Conservation (phyloP, 805 yeast genomes). For the Suhomyces emberorum region DNA sequence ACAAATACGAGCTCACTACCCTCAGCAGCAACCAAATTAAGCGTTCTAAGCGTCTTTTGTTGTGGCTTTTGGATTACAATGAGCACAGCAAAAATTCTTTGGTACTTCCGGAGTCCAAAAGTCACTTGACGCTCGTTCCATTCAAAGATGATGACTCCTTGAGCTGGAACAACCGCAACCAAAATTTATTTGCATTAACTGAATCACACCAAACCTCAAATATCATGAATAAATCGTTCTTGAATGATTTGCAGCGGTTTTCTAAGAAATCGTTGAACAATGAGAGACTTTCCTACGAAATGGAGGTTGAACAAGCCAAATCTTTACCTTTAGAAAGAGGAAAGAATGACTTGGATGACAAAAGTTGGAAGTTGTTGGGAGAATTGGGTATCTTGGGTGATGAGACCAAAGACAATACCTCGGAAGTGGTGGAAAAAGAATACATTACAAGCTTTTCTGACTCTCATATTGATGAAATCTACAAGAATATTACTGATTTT, state of each 20-base stretch:
- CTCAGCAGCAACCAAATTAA: slow-evolving; percentile 25
- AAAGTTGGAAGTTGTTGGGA: slow-evolving; percentile 16
- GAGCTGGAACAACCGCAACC: slow-evolving; percentile 28
- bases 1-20: slow-evolving; percentile 29
- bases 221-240: slow-evolving; percentile 2
- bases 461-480: slow-evolving; percentile 19
- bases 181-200: slow-evolving; percentile 6
- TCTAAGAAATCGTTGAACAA: slow-evolving; percentile 14
- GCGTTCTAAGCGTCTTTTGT: slow-evolving; percentile 34
- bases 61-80: slow-evolving; percentile 38
- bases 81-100: slow-evolving; percentile 20
- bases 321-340: slow-evolving; percentile 9
- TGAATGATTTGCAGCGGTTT: slow-evolving; percentile 10
- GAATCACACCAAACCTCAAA: not conserved
- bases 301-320: slow-evolving; percentile 14
- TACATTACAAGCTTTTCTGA: slow-evolving; percentile 5
- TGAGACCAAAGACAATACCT: slow-evolving; percentile 3
- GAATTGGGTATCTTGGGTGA: slow-evolving; percentile 15
- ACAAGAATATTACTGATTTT: slow-evolving; percentile 24
- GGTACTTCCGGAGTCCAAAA: slow-evolving; percentile 14
- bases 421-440: not conserved
- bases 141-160: slow-evolving; percentile 29
- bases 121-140: slow-evolving; percentile 18
- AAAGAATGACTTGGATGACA: slow-evolving; percentile 6
- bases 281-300: slow-evolving; percentile 10